Conservation (phyloP, 2,329 filamentous ascomycete species). For the Colletotrichum sansevieriae region DNA sequence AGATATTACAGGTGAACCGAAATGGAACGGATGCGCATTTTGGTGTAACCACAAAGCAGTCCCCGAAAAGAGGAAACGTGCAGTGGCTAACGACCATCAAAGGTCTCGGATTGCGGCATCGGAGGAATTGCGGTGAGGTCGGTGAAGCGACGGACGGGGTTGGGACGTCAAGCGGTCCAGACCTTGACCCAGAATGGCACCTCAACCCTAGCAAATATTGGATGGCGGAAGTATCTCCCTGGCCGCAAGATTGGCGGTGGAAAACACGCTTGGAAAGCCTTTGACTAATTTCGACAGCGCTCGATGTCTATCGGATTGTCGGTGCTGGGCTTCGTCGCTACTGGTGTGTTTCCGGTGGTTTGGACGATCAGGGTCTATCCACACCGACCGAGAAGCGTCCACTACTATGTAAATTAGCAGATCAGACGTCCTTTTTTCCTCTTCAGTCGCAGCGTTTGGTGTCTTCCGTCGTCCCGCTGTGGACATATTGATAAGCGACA, state of each 20-base stretch:
- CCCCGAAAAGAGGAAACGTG: too few relatives aligned
- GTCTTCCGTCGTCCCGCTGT: conserved; percentile 8
- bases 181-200: conserved; percentile 17
- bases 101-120: conserved; percentile 15
- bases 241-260: not conserved
- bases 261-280: not conserved
- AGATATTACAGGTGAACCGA: not conserved
- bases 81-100: not conserved
- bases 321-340: conserved; percentile 18
- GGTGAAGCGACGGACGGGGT: conserved; percentile 30
- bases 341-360: conserved; percentile 37
- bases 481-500: conserved; percentile 4
- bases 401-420: conserved; percentile 15
- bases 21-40: not conserved
- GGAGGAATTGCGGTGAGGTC: conserved; percentile 28
- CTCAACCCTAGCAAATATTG: not conserved
- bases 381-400: conserved; percentile 16
- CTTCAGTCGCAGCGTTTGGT: not conserved
- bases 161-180: not conserved
- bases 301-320: conserved; percentile 8
- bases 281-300: conserved; percentile 4
- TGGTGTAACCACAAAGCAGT: not conserved
- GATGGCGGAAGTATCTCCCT: not conserved
- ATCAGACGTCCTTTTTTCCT: conserved; percentile 6
- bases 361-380: conserved; percentile 41